These are phyloP conservation scores for Emergomyces pasteurianus DNA, from an alignment of 2,329 filamentous ascomycete species.

Conservation along the genomic window DNA sequence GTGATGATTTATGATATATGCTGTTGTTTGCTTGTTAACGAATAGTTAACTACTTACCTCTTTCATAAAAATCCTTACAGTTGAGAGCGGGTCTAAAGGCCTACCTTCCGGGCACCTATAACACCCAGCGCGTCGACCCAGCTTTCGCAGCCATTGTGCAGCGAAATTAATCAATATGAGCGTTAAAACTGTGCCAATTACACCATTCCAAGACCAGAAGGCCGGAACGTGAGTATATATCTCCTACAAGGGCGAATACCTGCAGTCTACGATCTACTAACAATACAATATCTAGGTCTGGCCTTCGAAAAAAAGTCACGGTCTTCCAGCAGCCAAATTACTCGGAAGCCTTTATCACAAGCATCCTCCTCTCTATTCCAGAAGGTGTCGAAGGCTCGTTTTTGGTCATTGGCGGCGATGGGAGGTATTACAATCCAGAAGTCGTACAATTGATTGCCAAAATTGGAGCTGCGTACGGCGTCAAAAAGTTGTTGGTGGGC, in stretches of 20 bases:
- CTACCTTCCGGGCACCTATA: background rate
- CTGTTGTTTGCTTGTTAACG: background rate
- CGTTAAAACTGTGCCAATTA: constrained; percentile 67
- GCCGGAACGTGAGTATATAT: constrained; percentile 81
- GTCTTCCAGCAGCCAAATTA: constrained; percentile 94
- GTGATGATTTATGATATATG: background rate
- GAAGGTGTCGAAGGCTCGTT: constrained; percentile 80
- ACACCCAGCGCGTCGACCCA: background rate
- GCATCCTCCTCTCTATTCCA: constrained; percentile 90
- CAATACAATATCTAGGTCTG: constrained; percentile 52
- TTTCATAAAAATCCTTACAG: too few species aligned
- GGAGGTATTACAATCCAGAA: constrained; percentile 93
- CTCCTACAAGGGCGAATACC: constrained; percentile 10
- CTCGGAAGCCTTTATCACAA: constrained; percentile 88
- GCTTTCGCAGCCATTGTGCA: background rate
- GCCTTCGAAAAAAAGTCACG: constrained; percentile 97
- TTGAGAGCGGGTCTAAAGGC: background rate
- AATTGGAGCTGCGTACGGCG: constrained; percentile 91
- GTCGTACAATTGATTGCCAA: constrained; percentile 94
- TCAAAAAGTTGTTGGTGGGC: constrained; percentile 96
- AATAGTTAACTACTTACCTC: background rate
- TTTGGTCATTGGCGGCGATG: constrained; percentile 95
- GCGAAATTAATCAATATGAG: constrained; percentile 45
- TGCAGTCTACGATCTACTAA: constrained; percentile 9
- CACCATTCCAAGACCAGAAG: constrained; percentile 91